These are phyloP conservation scores for Beta corolliflora DNA, from an alignment of 179 eudicot species.

Conservation along the genomic window DNA sequence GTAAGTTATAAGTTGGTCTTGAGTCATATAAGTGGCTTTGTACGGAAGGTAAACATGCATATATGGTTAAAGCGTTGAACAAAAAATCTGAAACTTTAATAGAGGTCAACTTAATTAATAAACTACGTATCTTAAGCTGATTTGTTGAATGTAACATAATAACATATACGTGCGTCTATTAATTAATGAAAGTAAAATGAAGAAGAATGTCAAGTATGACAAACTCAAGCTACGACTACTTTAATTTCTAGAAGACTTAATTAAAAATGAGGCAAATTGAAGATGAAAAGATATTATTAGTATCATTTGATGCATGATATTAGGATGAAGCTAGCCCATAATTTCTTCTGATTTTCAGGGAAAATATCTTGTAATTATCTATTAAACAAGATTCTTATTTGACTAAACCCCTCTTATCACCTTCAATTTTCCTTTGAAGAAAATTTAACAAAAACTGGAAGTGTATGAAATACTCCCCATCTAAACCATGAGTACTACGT, in stretches of 20 bases:
- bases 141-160: too few species aligned
- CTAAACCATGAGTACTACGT: too few species aligned
- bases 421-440: too few species aligned
- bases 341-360: neutral
- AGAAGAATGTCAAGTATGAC: neutral
- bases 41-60: conserved; percentile 17
- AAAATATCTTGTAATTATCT: too few species aligned
- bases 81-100: conserved; percentile 14
- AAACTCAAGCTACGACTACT: neutral
- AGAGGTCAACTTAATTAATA: conserved; percentile 4
- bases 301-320: neutral
- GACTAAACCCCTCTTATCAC: too few species aligned
- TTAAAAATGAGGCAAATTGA: neutral
- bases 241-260: neutral
- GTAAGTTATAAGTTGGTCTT: neutral
- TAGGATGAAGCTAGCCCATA: neutral
- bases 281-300: neutral
- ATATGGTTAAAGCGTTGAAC: conserved; percentile 5
- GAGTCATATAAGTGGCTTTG: neutral
- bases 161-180: neutral
- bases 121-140: neutral
- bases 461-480: too few species aligned
- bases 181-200: neutral
- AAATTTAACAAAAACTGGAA: too few species aligned
- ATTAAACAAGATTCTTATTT: too few species aligned